Evolutionary conservation across 495 filamentous ascomycete genomes (phyloP), one percentile per base, ranked within the genome.

Genomic region (Bathelium albidoporum): DNA sequence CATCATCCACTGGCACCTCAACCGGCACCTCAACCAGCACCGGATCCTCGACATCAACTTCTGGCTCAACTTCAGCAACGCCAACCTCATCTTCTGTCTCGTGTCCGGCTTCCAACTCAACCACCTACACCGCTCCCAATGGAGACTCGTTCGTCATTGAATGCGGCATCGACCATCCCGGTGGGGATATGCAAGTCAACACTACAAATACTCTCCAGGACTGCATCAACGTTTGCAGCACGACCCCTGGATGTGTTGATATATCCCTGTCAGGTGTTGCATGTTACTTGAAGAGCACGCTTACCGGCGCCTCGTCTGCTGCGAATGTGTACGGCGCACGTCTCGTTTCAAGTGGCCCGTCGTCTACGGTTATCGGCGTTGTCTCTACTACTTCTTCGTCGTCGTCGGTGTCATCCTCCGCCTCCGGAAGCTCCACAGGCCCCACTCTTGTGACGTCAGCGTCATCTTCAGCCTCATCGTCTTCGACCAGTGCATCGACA

Each of bases 131-230:
- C 18, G 55, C 59, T 20, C 32, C 44, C 7, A 43, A 64, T 39
- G 65, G 58, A 52, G 59, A 52, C 18, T 43, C 14, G 18, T 64
- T 67, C 53, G 16, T 52, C 2, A 63, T 66, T 55, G 59, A 68
- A 43, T 68, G 68, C 59, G 62, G 59, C 44, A 67, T 65, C 36
- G 68, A 70, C 44, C 65, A 68, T 39, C 2, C 18, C 34, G 65
- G 62, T 9, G 63, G 65, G 28, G 65, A 70, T 43, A 28, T 70
- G 60, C 18, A 16, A 28, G 34, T 52, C 14, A 39, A 41, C 9
- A 29, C 53, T 11, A 63, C 61, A 3, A 32, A 44, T 20, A 49
- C 29, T 45, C 59, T 65, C 43, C 34, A 49, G 45, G 32, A 66
- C n/a, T 69, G 67, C 43, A 53, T 69, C 59, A 28, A 65, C 18